Percentiles rank a stretch among this genome's conserved stretches.
phyloP scores from a whole-genome alignment of 2,329 filamentous ascomycete genomes.

The Kalmusia sp. region DNA sequence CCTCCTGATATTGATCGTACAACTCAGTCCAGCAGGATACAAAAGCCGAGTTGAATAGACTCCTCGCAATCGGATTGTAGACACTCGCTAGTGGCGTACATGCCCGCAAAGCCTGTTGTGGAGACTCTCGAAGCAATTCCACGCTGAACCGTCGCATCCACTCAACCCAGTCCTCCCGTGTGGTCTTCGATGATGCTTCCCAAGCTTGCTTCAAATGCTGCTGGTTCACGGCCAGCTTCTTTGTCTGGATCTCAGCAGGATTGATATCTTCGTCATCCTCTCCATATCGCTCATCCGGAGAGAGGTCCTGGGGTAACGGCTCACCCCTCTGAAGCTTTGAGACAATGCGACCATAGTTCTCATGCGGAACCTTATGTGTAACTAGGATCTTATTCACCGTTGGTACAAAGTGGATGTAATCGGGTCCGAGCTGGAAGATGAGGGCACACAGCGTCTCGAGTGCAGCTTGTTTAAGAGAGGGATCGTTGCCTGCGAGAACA shows the following conservation, averaged over 20 bases:
- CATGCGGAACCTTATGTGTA: constrained; percentile 81
- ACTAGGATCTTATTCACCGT: constrained; percentile 88
- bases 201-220: constrained; percentile 96
- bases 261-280: constrained; percentile 80
- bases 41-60: constrained; percentile 98
- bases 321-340: constrained; percentile 95
- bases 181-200: constrained; percentile 96
- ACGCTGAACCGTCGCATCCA: constrained; percentile 98
- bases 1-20: constrained; percentile 96
- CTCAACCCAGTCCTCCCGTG: constrained; percentile 98
- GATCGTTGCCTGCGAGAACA: constrained; percentile 77
- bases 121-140: constrained; percentile 91
- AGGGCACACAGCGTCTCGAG: constrained; percentile 93
- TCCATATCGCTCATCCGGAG: constrained; percentile 80
- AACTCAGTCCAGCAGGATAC: constrained; percentile 99
- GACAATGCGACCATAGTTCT: constrained; percentile 90
- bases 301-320: constrained; percentile 91
- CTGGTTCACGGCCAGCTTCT: constrained; percentile 96
- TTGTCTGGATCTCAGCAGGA: constrained; percentile 83
- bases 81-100: constrained; percentile 91
- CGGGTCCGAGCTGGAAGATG: constrained; percentile 93
- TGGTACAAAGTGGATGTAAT: constrained; percentile 92
- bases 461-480: constrained; percentile 77
- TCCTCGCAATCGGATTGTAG: constrained; percentile 88
- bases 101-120: constrained; percentile 91